Conservation (phyloP, 73 alveolate species). For the Paramecium sonneborni region DNA sequence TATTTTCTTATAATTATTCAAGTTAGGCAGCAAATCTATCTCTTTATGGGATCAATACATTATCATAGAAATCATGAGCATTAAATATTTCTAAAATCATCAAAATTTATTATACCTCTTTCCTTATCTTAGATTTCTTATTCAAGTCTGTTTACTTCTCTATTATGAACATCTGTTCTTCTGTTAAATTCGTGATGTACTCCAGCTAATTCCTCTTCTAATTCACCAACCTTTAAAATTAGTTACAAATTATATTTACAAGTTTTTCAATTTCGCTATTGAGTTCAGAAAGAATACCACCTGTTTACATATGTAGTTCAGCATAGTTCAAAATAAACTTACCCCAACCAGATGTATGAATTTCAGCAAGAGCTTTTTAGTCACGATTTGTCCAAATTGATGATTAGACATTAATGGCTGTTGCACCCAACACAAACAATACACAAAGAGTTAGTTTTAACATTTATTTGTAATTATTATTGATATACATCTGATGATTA, state of each 20-base stretch:
- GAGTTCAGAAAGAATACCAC: slow-evolving; percentile 42
- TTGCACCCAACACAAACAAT: background rate
- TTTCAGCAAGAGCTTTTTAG: slow-evolving; percentile 19
- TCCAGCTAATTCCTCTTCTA: slow-evolving; percentile 20
- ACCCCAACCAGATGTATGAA: slow-evolving; percentile 32
- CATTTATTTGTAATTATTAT: slow-evolving; percentile 10
- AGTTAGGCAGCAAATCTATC: slow-evolving; percentile 50
- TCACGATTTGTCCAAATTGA: slow-evolving; percentile 43
- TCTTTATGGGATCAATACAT: slow-evolving; percentile 51
- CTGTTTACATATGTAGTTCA: slow-evolving; percentile 53
- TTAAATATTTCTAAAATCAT: slow-evolving; percentile 21
- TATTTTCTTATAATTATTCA: slow-evolving; percentile 38
- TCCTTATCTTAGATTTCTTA: slow-evolving; percentile 49
- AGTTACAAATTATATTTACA: background rate
- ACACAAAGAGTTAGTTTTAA: slow-evolving; percentile 31
- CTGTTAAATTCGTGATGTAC: slow-evolving; percentile 36
- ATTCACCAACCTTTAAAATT: slow-evolving; percentile 15
- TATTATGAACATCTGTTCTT: slow-evolving; percentile 45
- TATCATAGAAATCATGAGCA: slow-evolving; percentile 54
- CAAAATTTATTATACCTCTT: background rate
- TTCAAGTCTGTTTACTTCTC: slow-evolving; percentile 55
- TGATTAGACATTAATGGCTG: slow-evolving; percentile 54
- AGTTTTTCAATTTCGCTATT: slow-evolving; percentile 15
- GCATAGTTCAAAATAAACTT: slow-evolving; percentile 50
- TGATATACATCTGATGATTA: background rate